These are phyloP conservation scores for Angomonas desouzai DNA, from an alignment of 208 protist genomes.

Conservation along the genomic window DNA sequence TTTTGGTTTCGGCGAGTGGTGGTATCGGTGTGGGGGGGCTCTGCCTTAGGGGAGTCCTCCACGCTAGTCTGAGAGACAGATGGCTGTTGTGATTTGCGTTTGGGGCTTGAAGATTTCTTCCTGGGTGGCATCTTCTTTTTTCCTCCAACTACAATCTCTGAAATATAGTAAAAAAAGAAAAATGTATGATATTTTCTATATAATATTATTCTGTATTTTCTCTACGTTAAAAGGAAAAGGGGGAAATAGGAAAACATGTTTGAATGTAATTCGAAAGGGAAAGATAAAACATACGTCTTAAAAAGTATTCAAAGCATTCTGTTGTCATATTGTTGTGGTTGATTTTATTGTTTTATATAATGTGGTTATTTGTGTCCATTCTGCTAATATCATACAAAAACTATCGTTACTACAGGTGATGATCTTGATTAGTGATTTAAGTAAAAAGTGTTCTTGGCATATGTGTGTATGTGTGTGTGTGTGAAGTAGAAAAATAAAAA, in stretches of 20 bases:
- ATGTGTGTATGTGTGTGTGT: no score
- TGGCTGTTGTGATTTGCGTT: not conserved
- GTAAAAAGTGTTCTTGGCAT: no score
- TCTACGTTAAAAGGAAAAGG: not conserved
- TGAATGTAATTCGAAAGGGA: no score
- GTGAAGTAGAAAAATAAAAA: conserved; percentile 18
- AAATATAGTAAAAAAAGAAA: conserved; percentile 2
- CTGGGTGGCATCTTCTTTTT: conserved; percentile 1
- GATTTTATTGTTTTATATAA: not conserved
- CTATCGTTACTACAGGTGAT: no score
- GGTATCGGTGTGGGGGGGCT: not conserved
- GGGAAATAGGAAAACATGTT: no score
- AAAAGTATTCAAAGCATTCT: no score
- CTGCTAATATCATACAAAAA: not conserved
- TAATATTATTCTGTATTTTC: not conserved
- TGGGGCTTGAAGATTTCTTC: not conserved
- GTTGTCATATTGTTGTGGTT: not conserved
- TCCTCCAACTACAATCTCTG: not conserved
- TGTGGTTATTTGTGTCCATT: conserved; percentile 2
- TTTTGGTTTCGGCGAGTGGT: not conserved
- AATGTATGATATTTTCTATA: no score
- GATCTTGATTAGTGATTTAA: no score
- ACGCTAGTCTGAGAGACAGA: not conserved
- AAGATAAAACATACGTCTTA: no score
- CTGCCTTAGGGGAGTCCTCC: not conserved